Conservation (phyloP, 257 asterid genomes). For the Avicennia marina region DNA sequence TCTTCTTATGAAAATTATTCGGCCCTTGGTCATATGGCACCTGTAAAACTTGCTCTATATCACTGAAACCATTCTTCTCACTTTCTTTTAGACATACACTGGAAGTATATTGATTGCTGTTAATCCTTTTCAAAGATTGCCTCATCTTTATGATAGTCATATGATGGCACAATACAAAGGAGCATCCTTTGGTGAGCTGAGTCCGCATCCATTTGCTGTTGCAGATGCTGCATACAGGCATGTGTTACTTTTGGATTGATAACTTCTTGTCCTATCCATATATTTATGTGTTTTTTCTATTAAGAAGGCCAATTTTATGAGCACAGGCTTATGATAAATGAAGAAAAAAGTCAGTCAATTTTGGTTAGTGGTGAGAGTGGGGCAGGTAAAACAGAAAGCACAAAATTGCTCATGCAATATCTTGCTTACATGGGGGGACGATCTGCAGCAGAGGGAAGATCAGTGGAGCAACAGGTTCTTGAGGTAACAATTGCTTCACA, state of each 20-base stretch:
- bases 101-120: conserved; percentile 97
- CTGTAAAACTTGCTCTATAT: neutral
- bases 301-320: conserved; percentile 44
- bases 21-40: neutral
- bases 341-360: conserved; percentile 89
- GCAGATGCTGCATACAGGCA: conserved; percentile 99
- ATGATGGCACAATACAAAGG: conserved; percentile 96
- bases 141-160: conserved; percentile 78
- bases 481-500: conserved; percentile 54
- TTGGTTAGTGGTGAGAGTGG: conserved; percentile 99
- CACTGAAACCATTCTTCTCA: conserved; percentile 23
- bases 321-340: conserved; percentile 92
- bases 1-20: neutral
- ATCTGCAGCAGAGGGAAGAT: conserved; percentile 72
- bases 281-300: conserved; percentile 23
- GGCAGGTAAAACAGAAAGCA: conserved; percentile 99
- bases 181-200: conserved; percentile 75
- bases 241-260: conserved; percentile 20
- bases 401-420: conserved; percentile 89
- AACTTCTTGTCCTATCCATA: neutral
- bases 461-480: conserved; percentile 95
- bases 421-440: conserved; percentile 99
- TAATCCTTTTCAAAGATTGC: conserved; percentile 87
- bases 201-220: conserved; percentile 99
- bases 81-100: conserved; percentile 72